These are phyloP conservation scores for Mucor plumbeus DNA, from an alignment of 371 early-diverging fungal genomes.

Conservation along the genomic window DNA sequence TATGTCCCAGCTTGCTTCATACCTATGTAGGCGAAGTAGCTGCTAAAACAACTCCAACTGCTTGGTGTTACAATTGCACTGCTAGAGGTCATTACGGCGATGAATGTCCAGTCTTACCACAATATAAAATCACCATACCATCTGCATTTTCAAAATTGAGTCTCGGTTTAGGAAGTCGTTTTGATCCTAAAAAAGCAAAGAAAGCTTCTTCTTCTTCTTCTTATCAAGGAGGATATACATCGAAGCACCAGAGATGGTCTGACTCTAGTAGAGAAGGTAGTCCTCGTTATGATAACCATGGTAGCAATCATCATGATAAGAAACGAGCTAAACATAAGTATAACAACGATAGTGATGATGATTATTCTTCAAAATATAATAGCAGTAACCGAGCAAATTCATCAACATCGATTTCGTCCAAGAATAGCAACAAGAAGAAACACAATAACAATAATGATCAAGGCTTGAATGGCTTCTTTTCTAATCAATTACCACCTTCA, in stretches of 20 bases:
- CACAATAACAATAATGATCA: neutral
- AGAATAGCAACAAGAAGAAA: constrained; percentile 1
- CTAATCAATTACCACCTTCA: neutral
- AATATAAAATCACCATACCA: neutral
- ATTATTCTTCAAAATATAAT: neutral
- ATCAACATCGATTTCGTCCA: neutral
- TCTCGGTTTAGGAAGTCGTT: neutral
- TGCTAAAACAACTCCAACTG: neutral
- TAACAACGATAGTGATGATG: neutral
- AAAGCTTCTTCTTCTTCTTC: constrained; percentile 1
- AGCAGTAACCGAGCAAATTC: neutral
- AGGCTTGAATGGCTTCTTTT: constrained; percentile 18
- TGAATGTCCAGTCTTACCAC: constrained; percentile 22
- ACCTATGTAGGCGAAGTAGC: constrained; percentile 10
- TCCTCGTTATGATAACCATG: constrained; percentile 3
- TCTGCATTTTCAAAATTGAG: constrained; percentile 24
- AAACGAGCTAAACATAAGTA: neutral
- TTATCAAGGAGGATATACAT: neutral
- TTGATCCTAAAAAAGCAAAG: constrained; percentile 10
- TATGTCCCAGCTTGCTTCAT: constrained; percentile 22
- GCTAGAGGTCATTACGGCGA: constrained; percentile 31
- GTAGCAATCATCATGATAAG: neutral
- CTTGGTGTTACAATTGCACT: constrained; percentile 28
- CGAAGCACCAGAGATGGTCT: constrained; percentile 12
- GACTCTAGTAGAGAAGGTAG: constrained; percentile 19